Conservation (phyloP, 2,329 filamentous ascomycete genomes). For the Penicillium hordei region DNA sequence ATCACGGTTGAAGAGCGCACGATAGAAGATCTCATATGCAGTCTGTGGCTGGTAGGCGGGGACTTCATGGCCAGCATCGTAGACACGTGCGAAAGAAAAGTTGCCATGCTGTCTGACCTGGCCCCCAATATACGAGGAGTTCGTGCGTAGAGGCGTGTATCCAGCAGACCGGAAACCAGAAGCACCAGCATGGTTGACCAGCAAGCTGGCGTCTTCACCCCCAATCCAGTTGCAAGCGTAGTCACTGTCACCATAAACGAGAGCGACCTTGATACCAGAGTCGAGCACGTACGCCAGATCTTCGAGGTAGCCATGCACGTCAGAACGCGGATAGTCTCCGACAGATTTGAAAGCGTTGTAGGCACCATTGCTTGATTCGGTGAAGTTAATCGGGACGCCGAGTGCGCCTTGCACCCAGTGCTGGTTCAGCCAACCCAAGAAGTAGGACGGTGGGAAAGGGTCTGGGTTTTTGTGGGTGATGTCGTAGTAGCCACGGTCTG, state of each 20-base stretch:
- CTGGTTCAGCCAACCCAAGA: constrained; percentile 58
- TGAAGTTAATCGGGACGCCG: constrained; percentile 62
- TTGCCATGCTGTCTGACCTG: constrained; percentile 50
- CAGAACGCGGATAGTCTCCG: constrained; percentile 51
- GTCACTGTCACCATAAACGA: constrained; percentile 61
- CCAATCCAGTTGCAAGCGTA: constrained; percentile 60
- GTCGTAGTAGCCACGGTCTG: constrained; percentile 58
- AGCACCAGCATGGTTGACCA: constrained; percentile 48
- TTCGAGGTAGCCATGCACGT: constrained; percentile 41
- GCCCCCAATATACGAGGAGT: constrained; percentile 47
- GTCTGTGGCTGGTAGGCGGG: constrained; percentile 58
- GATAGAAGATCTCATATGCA: constrained; percentile 55
- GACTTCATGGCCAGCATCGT: constrained; percentile 51
- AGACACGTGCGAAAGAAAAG: constrained; percentile 52
- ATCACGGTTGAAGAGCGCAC: constrained; percentile 52
- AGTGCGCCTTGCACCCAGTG: constrained; percentile 58
- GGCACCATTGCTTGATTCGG: constrained; percentile 47
- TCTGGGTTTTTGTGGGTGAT: constrained; percentile 53
- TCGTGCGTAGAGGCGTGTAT: constrained; percentile 48
- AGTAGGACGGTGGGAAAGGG: constrained; percentile 55
- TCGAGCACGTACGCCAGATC: constrained; percentile 54
- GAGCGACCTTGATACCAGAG: constrained; percentile 56
- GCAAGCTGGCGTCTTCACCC: constrained; percentile 53
- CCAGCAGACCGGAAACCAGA: constrained; percentile 51
- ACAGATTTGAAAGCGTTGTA: constrained; percentile 47